Evolutionary conservation across 1,139 yeast species (phyloP).

Genomic region (Blastobotrys raffinosifermentans): DNA sequence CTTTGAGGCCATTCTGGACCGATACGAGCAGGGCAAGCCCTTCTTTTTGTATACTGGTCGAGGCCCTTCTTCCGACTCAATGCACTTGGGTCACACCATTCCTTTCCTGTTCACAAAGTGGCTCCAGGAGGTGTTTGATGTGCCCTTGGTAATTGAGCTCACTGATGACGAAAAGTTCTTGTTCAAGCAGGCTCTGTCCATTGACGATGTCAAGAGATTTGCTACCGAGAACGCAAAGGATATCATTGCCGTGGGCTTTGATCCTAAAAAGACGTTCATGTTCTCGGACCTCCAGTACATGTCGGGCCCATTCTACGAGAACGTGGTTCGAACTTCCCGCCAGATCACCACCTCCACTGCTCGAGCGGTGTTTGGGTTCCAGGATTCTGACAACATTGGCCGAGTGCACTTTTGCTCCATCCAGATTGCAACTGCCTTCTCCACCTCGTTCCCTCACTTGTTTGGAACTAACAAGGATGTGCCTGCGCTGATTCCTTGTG

Average conservation of each 20-base stretch:
- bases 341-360: conserved; percentile 96
- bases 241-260: conserved; percentile 90
- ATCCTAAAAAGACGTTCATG: conserved; percentile 89
- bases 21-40: conserved; percentile 91
- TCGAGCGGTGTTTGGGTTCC: conserved; percentile 95
- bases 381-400: conserved; percentile 92
- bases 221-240: conserved; percentile 79
- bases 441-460: conserved; percentile 91
- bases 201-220: conserved; percentile 78
- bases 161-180: conserved; percentile 98
- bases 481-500: conserved; percentile 97
- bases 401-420: conserved; percentile 91
- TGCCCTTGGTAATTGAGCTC: conserved; percentile 89
- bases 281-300: conserved; percentile 88
- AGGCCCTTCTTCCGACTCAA: conserved; percentile 92
- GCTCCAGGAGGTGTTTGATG: conserved; percentile 97
- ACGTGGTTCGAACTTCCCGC: conserved; percentile 87
- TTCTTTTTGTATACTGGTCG: conserved; percentile 96
- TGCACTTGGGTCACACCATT: conserved; percentile 97
- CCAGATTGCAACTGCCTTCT: conserved; percentile 94
- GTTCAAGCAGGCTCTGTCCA: conserved; percentile 83
- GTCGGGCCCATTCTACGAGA: conserved; percentile 93
- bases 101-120: conserved; percentile 96
- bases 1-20: conserved; percentile 67
- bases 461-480: conserved; percentile 72